Evolutionary conservation across 2,329 filamentous ascomycete species (phyloP), one percentile per base, ranked within the genome.

Genomic region (Penicillium glabrum): DNA sequence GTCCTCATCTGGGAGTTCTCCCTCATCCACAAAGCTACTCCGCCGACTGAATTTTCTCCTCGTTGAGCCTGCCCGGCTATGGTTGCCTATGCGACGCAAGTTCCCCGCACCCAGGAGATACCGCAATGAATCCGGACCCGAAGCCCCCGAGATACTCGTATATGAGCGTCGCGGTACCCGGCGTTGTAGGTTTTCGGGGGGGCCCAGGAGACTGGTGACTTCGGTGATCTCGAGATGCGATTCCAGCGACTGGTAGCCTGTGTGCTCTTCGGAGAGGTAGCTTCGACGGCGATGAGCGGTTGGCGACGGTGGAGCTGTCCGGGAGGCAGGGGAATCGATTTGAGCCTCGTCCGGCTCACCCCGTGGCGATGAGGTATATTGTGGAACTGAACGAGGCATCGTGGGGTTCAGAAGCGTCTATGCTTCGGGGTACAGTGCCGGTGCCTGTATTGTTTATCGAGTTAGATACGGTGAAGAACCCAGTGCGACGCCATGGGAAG

Each of bases 21-120:
- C 54, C 51, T 85, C 88, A 58, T 82, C 83, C 57, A 84, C 83
- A 29, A 44, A 13, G 43, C 57, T 59, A 14, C 16, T 24, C 90
- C 78, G 68, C 3, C 68, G 69, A 50, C 67, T 71, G 13, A 73
- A 60, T 19, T 89, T 83, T 41, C 82, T 78, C 19, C 71, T 73
- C 56, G 79, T 77, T 0, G 82, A 84, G 56, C 77, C 78, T 7
- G 76, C 71, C 43, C 82, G 77, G 60, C 80, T 83, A 57, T 80
- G 78, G 53, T 80, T 75, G 26, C 72, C 72, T 21, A 75, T 71
- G 21, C 72, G 73, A 33, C 74, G 74, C 23, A 76, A 51, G 45
- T 72, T 77, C 2, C 72, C 72, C 2, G 69, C 65, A 5, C 69
- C 61, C 44, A 74, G 67, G 29, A 69, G 66, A 46, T 75, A 70